A percentile compares a stretch with the other conserved stretches of the same genome.
Conservation (phyloP, 345 rosid species). For the Mercurialis annua region DNA sequence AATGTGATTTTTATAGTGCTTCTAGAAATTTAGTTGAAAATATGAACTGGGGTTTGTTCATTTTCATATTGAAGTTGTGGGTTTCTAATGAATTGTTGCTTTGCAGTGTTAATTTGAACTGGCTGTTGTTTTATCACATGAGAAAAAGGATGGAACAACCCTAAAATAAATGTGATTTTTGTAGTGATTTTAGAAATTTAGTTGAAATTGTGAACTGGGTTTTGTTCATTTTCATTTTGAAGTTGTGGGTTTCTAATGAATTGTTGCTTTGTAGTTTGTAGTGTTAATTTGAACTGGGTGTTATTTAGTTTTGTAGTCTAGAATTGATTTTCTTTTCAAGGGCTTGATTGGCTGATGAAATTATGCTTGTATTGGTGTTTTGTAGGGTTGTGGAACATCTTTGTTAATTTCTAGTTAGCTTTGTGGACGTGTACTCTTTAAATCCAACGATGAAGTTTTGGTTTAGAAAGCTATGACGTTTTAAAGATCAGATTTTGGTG, state of each 20-base stretch:
- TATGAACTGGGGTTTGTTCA: not conserved
- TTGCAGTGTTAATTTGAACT: too few species aligned
- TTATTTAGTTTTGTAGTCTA: not conserved
- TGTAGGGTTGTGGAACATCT: conserved; percentile 12
- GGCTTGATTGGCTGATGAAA: conserved; percentile 14
- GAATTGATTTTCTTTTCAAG: not conserved
- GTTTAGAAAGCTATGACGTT: conserved; percentile 15
- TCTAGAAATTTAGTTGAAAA: not conserved
- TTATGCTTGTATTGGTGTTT: conserved; percentile 33
- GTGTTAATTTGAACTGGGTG: not conserved
- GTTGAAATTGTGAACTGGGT: not conserved
- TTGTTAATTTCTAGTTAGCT: conserved; percentile 23
- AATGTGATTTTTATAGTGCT: not conserved
- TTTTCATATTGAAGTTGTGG: not conserved
- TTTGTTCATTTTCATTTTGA: not conserved
- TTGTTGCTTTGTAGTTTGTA: not conserved
- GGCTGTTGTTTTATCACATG: too few species aligned
- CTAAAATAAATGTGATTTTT: not conserved
- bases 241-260: not conserved
- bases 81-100: too few species aligned
- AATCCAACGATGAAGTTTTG: conserved; percentile 13
- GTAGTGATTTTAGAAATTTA: not conserved
- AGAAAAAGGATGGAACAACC: not conserved
- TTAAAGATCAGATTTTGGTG: conserved; percentile 22
- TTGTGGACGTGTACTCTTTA: conserved; percentile 1